Percentiles rank a stretch among this genome's conserved stretches.
These are phyloP conservation scores for Rehmannia glutinosa DNA, from an alignment of 257 asterid genomes.

Conservation along the genomic window DNA sequence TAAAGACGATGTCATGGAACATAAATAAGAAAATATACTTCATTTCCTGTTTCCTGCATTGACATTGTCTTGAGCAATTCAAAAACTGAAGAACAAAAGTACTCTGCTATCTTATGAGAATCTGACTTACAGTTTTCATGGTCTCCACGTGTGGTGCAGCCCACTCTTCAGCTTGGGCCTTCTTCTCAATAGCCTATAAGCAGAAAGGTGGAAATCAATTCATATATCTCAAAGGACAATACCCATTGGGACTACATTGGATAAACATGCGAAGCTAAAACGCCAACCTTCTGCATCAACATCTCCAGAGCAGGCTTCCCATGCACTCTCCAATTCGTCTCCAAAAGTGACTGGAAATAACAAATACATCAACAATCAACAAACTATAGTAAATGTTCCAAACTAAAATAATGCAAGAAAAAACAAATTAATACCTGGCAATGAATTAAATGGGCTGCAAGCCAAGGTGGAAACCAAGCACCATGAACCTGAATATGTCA, in stretches of 20 bases:
- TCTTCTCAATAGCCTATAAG: constrained; percentile 54
- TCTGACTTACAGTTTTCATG: constrained; percentile 50
- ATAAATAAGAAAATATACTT: too few relatives aligned
- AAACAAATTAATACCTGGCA: constrained; percentile 46
- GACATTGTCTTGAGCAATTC: background rate
- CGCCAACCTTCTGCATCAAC: constrained; percentile 44
- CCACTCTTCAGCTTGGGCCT: constrained; percentile 61
- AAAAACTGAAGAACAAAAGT: background rate
- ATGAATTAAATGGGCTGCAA: constrained; percentile 38
- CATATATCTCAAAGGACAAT: background rate
- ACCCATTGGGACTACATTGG: background rate
- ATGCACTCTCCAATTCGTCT: constrained; percentile 57
- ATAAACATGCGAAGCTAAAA: background rate
- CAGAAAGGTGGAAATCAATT: constrained; percentile 2
- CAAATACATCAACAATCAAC: constrained; percentile 9
- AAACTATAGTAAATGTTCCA: background rate
- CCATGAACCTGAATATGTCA: constrained; percentile 50
- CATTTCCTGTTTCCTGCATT: too few relatives aligned
- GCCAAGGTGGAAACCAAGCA: constrained; percentile 97
- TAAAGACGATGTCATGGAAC: too few relatives aligned
- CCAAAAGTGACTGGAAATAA: constrained; percentile 44
- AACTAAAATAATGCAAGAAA: background rate
- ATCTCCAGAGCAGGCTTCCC: constrained; percentile 65
- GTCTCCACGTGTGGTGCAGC: constrained; percentile 65
- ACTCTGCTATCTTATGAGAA: background rate